Percentiles rank a stretch among this genome's conserved stretches.
Conservation (phyloP, 116 monocot genomes). For the Papilionanthe hybrid region DNA sequence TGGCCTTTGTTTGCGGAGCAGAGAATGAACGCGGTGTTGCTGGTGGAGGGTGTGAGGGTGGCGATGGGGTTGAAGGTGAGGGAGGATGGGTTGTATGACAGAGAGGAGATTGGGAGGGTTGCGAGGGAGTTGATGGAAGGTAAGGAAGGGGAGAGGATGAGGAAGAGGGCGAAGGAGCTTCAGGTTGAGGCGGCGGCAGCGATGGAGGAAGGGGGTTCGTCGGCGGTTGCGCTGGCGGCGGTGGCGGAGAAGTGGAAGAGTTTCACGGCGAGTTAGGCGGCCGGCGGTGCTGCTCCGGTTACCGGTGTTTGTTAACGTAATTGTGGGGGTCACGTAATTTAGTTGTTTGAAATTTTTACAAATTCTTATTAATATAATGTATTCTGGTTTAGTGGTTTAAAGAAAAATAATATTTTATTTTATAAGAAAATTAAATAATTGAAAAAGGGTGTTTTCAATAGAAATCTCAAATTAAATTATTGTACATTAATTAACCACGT, state of each 20-base stretch:
- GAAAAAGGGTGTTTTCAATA: too few relatives aligned
- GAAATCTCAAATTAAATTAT: too few relatives aligned
- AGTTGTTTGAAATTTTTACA: too few relatives aligned
- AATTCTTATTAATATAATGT: too few relatives aligned
- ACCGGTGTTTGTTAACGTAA: background rate
- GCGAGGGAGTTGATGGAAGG: slow-evolving; percentile 20
- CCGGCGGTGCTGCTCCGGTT: background rate
- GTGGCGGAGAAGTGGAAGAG: slow-evolving; percentile 14
- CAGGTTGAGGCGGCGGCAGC: slow-evolving; percentile 9
- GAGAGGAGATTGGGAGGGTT: slow-evolving; percentile 17
- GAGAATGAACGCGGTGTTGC: slow-evolving; percentile 26
- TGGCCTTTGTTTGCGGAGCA: slow-evolving; percentile 42
- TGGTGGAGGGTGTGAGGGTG: background rate
- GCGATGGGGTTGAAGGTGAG: too few relatives aligned
- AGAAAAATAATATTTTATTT: too few relatives aligned
- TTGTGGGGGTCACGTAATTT: too few relatives aligned
- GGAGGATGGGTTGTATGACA: slow-evolving; percentile 1
- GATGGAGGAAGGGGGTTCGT: slow-evolving; percentile 17
- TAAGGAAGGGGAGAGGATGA: slow-evolving; percentile 23
- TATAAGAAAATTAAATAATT: too few relatives aligned
- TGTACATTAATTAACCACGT: too few relatives aligned
- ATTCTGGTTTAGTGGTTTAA: too few relatives aligned
- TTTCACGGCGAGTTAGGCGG: background rate
- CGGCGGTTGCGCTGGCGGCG: slow-evolving; percentile 4
- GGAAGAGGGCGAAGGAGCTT: slow-evolving; percentile 22